phyloP scores from a whole-genome alignment of 2,329 filamentous ascomycete species.

The Pseudogymnoascus sp. region DNA sequence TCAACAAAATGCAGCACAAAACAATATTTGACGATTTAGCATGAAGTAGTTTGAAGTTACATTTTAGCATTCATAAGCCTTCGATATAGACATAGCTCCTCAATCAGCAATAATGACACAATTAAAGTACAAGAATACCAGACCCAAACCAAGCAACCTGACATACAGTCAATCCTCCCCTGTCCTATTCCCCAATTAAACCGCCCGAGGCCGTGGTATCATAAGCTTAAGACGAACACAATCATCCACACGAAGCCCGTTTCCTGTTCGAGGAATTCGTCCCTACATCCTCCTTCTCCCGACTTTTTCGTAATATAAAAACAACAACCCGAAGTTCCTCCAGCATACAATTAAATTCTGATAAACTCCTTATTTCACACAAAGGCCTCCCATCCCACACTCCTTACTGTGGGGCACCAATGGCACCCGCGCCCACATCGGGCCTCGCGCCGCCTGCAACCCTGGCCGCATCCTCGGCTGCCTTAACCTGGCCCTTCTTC shows the following conservation, averaged over 20 bases:
- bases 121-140: background rate
- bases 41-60: background rate
- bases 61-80: background rate
- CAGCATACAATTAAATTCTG: slow-evolving; percentile 1
- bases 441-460: background rate
- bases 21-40: background rate
- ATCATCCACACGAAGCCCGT: background rate
- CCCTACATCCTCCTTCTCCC: background rate
- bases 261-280: background rate
- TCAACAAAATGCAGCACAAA: background rate
- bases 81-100: background rate
- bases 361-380: background rate
- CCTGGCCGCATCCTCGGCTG: background rate
- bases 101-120: background rate
- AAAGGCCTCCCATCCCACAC: background rate
- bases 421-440: background rate
- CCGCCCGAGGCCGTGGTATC: slow-evolving; percentile 5
- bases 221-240: slow-evolving; percentile 8
- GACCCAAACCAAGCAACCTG: background rate
- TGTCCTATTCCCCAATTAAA: background rate
- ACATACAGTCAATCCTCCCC: background rate
- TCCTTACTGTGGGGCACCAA: background rate
- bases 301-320: background rate
- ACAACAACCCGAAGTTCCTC: background rate
- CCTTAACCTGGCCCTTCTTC: background rate